phyloP scores from a whole-genome alignment of 2,329 filamentous ascomycete genomes.

The Aspergillus glaucus region DNA sequence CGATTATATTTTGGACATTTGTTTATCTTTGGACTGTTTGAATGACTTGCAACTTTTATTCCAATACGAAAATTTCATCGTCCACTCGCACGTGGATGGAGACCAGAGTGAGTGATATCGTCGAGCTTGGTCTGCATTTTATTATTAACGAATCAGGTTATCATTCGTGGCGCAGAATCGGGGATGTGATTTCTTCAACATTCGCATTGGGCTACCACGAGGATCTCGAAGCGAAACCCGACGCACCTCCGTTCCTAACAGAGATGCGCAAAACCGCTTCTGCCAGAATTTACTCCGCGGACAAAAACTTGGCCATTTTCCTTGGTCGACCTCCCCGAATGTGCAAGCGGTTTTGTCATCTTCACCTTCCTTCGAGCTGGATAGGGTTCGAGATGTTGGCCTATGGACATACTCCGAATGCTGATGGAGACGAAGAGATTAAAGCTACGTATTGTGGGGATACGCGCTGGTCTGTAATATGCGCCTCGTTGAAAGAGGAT shows the following conservation, averaged over 20 bases:
- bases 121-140: neutral
- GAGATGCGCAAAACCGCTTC: constrained; percentile 37
- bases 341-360: constrained; percentile 34
- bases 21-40: constrained; percentile 27
- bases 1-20: constrained; percentile 33
- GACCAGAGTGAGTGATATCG: constrained; percentile 37
- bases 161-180: constrained; percentile 41
- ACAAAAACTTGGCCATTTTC: constrained; percentile 45
- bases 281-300: constrained; percentile 39
- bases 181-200: constrained; percentile 43
- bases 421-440: neutral
- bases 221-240: constrained; percentile 23
- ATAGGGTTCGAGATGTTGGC: constrained; percentile 7
- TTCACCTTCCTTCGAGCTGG: constrained; percentile 9
- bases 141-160: constrained; percentile 28
- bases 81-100: constrained; percentile 39
- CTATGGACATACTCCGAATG: constrained; percentile 10
- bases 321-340: constrained; percentile 44
- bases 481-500: constrained; percentile 21
- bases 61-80: constrained; percentile 45
- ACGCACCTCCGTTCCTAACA: constrained; percentile 30
- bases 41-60: constrained; percentile 43
- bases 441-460: constrained; percentile 19
- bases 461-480: constrained; percentile 22
- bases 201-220: constrained; percentile 45